Base-by-base conservation (phyloP, 129 eudicot species). In the Flaveria sonorensis region DNA sequence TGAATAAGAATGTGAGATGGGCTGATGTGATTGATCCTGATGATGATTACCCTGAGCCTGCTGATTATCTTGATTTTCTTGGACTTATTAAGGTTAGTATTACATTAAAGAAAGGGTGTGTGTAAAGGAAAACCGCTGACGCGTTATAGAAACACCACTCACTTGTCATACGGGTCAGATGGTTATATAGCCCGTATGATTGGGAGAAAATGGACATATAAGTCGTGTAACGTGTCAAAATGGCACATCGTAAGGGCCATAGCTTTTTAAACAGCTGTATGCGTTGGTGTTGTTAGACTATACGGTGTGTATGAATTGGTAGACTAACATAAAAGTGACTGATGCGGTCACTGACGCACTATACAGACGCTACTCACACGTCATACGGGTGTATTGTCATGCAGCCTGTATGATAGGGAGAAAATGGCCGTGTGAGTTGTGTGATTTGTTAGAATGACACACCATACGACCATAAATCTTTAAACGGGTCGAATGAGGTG, bases 1-100 rank as follows among this genome's bases (percentile, higher is more conserved):
- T 93, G 83, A 93, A 93, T 55, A 93, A 93, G 75, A 93, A 93
- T 87, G 98, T 93, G 18, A 88, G 98, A 80, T 93, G 96, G 95
- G 96, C 97, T 70, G 77, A 83, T 87, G 96, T 74, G 62, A 84
- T 80, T 62, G 98, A 93, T 77, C 83, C 85, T 0, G 98, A 93
- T 20, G 85, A 86, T 72, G 80, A 88, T 76, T 93, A 80, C 61
- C 95, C 96, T 43, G 98, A 88, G 11, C 95, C 98, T 1, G 87
- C 85, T 0, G 97, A 85, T 43, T 93, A 93, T 65, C 85, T 83
- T 68, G 96, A 90, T 68, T 85, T 90, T 89, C 55, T 93, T 64
- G 98, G 98, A 59, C 70, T 85, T 69, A 32, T 93, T 18, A 93
- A 93, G 98, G 98, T 93, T 78, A 24, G 78, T 74, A 20, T 7